Conservation (phyloP, 257 asterid genomes). For the Salvia rosmarinus region DNA sequence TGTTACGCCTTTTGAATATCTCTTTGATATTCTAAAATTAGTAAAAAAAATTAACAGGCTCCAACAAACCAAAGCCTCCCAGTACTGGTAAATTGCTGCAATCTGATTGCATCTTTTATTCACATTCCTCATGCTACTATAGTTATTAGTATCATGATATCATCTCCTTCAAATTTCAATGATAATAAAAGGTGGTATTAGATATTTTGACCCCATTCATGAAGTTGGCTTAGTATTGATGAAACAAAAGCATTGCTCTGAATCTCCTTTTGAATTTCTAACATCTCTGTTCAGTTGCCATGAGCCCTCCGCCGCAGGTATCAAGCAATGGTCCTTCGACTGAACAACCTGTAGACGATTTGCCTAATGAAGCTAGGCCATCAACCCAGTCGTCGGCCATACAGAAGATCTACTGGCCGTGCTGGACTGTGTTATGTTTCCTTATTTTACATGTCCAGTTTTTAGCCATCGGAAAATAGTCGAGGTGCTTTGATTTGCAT, state of each 20-base stretch:
- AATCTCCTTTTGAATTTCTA: conserved; percentile 3
- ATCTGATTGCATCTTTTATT: background rate
- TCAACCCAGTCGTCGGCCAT: conserved; percentile 30
- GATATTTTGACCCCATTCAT: background rate
- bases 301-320: conserved; percentile 44
- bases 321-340: conserved; percentile 28
- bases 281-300: conserved; percentile 39
- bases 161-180: conserved; percentile 8
- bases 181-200: background rate
- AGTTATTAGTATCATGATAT: background rate
- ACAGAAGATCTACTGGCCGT: background rate
- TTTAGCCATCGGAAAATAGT: background rate
- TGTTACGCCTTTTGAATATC: background rate
- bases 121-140: too few species aligned
- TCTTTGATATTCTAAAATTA: background rate
- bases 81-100: conserved; percentile 31
- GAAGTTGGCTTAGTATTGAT: background rate
- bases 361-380: conserved; percentile 31
- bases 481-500: background rate
- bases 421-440: conserved; percentile 28
- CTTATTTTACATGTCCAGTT: conserved; percentile 12
- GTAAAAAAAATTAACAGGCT: conserved; percentile 36
- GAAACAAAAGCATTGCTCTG: background rate
- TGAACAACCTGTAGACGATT: conserved; percentile 32
- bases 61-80: conserved; percentile 35